Evolutionary conservation across 1,284 basidiomycete species (phyloP).

Genomic region (Rhodotorula mucilaginosa): DNA sequence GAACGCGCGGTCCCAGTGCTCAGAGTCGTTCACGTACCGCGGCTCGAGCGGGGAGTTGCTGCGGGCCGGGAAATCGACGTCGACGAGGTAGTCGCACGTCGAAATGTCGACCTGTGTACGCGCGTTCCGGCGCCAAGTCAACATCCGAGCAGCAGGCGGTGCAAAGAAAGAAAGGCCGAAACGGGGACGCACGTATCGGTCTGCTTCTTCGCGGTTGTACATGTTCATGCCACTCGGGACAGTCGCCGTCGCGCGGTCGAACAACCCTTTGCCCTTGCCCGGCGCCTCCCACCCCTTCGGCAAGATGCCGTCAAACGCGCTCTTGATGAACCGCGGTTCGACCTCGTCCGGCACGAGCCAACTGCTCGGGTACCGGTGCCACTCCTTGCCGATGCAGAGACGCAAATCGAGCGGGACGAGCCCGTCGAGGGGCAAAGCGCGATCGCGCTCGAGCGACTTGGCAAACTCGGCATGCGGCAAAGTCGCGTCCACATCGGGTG

Average conservation of each 20-base stretch:
- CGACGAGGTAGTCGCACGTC: slow-evolving; percentile 80
- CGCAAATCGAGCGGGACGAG: slow-evolving; percentile 69
- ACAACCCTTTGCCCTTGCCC: slow-evolving; percentile 55
- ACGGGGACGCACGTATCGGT: slow-evolving; percentile 69
- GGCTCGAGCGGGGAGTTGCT: slow-evolving; percentile 62
- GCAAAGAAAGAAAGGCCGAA: neutral
- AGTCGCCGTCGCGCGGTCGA: slow-evolving; percentile 64
- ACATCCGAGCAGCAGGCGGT: neutral
- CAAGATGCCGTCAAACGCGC: slow-evolving; percentile 82
- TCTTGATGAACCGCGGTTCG: slow-evolving; percentile 80
- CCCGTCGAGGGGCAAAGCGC: slow-evolving; percentile 65
- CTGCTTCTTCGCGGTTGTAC: slow-evolving; percentile 72
- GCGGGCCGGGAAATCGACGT: slow-evolving; percentile 74
- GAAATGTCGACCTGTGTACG: slow-evolving; percentile 62
- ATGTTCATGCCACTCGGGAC: slow-evolving; percentile 77
- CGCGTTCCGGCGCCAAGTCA: slow-evolving; percentile 1
- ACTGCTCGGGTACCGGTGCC: slow-evolving; percentile 90
- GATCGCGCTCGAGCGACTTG: slow-evolving; percentile 49
- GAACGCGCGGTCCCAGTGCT: slow-evolving; percentile 68
- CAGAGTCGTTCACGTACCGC: slow-evolving; percentile 63
- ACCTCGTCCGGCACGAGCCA: slow-evolving; percentile 83
- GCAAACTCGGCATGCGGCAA: slow-evolving; percentile 32
- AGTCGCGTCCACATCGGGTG: slow-evolving; percentile 36
- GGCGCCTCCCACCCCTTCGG: slow-evolving; percentile 70
- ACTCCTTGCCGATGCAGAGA: slow-evolving; percentile 92